Evolutionary conservation across 148 eudicot genomes (phyloP), one percentile per base, ranked within the genome.

Genomic region (Gaultheria prostrata): DNA sequence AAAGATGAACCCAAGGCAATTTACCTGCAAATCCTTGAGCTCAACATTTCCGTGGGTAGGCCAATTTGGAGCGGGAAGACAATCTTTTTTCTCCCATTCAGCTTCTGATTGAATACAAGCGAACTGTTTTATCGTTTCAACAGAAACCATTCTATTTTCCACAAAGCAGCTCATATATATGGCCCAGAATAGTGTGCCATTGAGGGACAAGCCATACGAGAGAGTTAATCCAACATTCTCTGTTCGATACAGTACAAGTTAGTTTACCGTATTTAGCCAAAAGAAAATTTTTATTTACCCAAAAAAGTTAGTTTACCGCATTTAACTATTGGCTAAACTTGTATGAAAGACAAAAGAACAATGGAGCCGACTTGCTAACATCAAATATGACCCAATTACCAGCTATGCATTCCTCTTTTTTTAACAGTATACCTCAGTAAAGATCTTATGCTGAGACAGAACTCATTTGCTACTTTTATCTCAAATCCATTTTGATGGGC

Each of bases 131-230:
- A 97, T 85, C 83, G 98, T 97, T 86, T 97, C 99, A 74, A 97
- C 99, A 7, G 99, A 93, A 75, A 97, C 98, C 97, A 97, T 91
- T 85, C 85, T 90, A 67, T 97, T 97, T 87, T 97, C 99, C 85
- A 97, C 85, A 74, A 91, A 91, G 89, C 99, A 97, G 81, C 99
- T 94, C 87, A 91, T 86, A 82, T 88, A 94, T 80, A 92, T 79
- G 3, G 94, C 89, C 86, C 86, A 89, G 82, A 88, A 97, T 80
- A 97, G 78, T 82, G 87, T 89, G 1, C 91, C 84, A 59, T 94
- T 94, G 24, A 97, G 97, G 49, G 99, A 97, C 83, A 97, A 75
- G n/a, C 99, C 98, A 65, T 97, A 97, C 1, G 99, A 97, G 72
- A 97, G 94, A 4, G 94, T 85, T 85, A 97, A 85, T n/a, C 98